These are phyloP conservation scores for Rhexocercosporidium sp. DNA, from an alignment of 2,329 filamentous ascomycete species.

Conservation along the genomic window DNA sequence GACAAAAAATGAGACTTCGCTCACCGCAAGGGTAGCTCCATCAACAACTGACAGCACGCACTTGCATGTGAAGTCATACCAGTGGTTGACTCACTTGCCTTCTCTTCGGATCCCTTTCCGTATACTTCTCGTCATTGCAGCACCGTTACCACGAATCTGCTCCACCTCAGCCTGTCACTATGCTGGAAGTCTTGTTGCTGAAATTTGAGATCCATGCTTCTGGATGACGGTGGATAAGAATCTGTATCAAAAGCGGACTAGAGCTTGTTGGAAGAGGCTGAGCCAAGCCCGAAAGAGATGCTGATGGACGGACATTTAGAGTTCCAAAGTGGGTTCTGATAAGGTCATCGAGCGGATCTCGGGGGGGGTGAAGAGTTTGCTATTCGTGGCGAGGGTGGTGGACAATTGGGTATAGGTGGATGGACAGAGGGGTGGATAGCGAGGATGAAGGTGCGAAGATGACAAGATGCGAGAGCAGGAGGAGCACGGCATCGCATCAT, in stretches of 20 bases:
- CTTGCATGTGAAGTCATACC: slow-evolving; percentile 33
- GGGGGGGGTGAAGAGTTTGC: slow-evolving; percentile 11
- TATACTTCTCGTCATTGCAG: slow-evolving; percentile 11
- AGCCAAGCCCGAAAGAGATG: slow-evolving; percentile 20
- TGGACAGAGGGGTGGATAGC: background rate
- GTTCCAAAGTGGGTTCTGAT: slow-evolving; percentile 19
- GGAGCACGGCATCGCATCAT: background rate
- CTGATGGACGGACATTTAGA: background rate
- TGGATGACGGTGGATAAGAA: slow-evolving; percentile 30
- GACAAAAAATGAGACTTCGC: slow-evolving; percentile 24
- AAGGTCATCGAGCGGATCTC: slow-evolving; percentile 31
- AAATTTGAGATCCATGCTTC: slow-evolving; percentile 34
- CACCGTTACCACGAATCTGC: slow-evolving; percentile 16
- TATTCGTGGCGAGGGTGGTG: background rate
- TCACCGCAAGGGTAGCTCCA: slow-evolving; percentile 19
- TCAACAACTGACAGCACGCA: background rate
- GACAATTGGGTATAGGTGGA: background rate
- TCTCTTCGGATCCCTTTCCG: background rate
- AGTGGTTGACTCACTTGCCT: slow-evolving; percentile 18
- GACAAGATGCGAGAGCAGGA: background rate
- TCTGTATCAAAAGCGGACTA: slow-evolving; percentile 39
- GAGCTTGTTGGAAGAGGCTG: slow-evolving; percentile 19
- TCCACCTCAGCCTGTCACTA: slow-evolving; percentile 23
- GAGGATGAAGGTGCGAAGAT: slow-evolving; percentile 10
- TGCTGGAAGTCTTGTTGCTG: slow-evolving; percentile 19